Evolutionary conservation across 78 protist genomes (phyloP).

Genomic region (Andalucia godoyi): DNA sequence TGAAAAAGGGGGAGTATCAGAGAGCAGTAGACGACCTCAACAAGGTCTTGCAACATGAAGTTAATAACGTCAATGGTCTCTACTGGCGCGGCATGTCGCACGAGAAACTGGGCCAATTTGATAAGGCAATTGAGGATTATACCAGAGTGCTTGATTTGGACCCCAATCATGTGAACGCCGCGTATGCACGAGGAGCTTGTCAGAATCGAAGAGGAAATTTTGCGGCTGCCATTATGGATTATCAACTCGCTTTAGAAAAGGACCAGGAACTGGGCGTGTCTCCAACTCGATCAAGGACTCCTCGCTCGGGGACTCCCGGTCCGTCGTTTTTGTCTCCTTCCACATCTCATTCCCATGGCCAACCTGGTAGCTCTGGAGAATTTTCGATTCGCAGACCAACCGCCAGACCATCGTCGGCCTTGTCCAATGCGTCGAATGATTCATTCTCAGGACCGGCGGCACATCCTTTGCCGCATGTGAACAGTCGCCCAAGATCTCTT

Average conservation of each 20-base stretch:
- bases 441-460: no score
- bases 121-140: conserved; percentile 32
- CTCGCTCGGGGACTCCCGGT: no score
- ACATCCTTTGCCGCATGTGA: no score
- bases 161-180: conserved; percentile 19
- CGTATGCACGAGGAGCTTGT: conserved; percentile 25
- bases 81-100: conserved; percentile 23
- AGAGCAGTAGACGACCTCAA: conserved; percentile 12
- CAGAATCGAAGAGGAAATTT: conserved; percentile 25
- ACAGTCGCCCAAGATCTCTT: no score
- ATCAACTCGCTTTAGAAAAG: conserved; percentile 4
- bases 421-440: no score
- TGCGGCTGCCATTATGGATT: conserved; percentile 30
- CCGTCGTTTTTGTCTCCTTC: no score
- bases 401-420: no score
- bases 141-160: not conserved
- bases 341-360: no score
- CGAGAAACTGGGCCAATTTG: conserved; percentile 22
- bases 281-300: no score
- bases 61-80: not conserved
- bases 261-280: no score
- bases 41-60: not conserved
- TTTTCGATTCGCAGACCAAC: no score
- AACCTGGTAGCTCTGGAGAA: no score
- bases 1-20: not conserved